Base-by-base conservation (phyloP, 345 rosid genomes). In the Gossypium australe region DNA sequence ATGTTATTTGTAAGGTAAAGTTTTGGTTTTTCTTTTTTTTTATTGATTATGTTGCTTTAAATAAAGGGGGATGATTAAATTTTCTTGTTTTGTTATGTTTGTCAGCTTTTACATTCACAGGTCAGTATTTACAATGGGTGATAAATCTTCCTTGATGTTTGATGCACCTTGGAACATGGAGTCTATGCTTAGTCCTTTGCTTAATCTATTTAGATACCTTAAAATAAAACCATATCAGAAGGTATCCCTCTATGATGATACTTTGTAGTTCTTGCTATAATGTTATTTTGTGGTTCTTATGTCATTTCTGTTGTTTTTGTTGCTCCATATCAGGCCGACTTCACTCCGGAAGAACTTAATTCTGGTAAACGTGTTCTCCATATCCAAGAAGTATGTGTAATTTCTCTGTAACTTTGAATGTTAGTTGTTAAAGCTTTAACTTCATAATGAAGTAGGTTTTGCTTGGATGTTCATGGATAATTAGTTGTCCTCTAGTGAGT, bases 81-180 rank as follows among this genome's bases (percentile, higher is more conserved):
- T 68, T 57, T n/a, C 11, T 1, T 11, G 3, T 57, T 59, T 47
- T 47, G 16, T 29, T 25, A 62, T 59, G n/a, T 47, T 29, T 47
- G 51, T 10, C 58, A 85, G 88, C 79, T 85, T 85, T 59, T 85
- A 80, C 44, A 77, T 82, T 57, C 84, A 85, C 75, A 68, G 67
- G 8, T 85, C 86, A 3, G 58, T 80, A 41, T 80, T 82, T 70
- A 74, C 69, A 9, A 43, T 61, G 59, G 55, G 66, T 53, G 84
- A 72, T 12, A 78, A 70, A 18, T 81, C 80, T 0, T 44, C 80
- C 6, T 85, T 85, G 85, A 79, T 72, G 78, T 74, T 85, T 48
- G 88, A 81, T 66, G 77, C 78, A 56, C 70, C 71, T 17, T 64
- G 74, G 53, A 63, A 67, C 57, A 71, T 71, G 2, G 80, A 79